A percentile compares a stretch with the other conserved stretches of the same genome.
Evolutionary conservation across 2,329 filamentous ascomycete genomes (phyloP).

Genomic region (Phoma herbarum): DNA sequence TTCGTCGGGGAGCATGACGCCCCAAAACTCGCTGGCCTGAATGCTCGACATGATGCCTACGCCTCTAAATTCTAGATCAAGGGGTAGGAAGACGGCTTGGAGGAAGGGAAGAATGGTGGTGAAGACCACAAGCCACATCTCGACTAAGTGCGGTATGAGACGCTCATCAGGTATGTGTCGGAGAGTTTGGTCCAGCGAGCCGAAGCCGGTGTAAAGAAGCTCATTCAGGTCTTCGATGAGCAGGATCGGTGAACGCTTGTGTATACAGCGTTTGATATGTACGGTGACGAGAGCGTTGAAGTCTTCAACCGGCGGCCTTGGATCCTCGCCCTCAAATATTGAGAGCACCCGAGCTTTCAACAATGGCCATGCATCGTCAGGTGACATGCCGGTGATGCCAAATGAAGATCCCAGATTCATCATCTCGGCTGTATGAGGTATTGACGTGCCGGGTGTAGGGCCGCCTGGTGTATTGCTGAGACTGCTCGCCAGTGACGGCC

Average conservation of each 20-base stretch:
- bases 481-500: constrained; percentile 41
- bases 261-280: constrained; percentile 80
- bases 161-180: constrained; percentile 81
- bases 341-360: constrained; percentile 78
- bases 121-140: constrained; percentile 94
- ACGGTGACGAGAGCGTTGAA: constrained; percentile 82
- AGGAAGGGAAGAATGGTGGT: constrained; percentile 91
- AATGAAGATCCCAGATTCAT: constrained; percentile 57
- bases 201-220: constrained; percentile 81
- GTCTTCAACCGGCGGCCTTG: constrained; percentile 82
- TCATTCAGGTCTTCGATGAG: constrained; percentile 81
- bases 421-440: constrained; percentile 52
- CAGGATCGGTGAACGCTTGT: constrained; percentile 73
- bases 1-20: constrained; percentile 64
- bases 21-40: constrained; percentile 91
- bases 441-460: constrained; percentile 36
- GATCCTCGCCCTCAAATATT: constrained; percentile 82
- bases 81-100: constrained; percentile 90
- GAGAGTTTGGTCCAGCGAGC: constrained; percentile 83
- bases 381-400: constrained; percentile 58
- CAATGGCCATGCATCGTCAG: constrained; percentile 84
- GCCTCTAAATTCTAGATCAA: constrained; percentile 93
- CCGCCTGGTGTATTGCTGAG: constrained; percentile 37
- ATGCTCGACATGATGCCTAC: constrained; percentile 80
- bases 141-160: constrained; percentile 88